Evolutionary conservation across 2,329 filamentous ascomycete species (phyloP), one percentile per base, ranked within the genome.

Genomic region (Paecilomyces sp.): DNA sequence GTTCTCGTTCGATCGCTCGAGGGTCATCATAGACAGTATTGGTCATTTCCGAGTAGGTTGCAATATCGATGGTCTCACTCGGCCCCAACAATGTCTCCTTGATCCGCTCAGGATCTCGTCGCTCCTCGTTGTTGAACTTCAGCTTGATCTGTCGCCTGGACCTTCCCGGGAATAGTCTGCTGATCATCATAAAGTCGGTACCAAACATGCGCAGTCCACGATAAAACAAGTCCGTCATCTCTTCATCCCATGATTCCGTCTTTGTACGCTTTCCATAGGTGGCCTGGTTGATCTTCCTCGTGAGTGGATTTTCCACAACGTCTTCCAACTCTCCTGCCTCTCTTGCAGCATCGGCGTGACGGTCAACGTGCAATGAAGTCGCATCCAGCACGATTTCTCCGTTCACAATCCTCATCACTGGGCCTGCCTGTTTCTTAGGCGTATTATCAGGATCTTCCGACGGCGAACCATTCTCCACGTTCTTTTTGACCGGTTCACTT

Each of bases 111-210:
- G 83, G 80, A 65, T 86, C 77, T 4, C 79, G 72, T 25, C 81
- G 79, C 68, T 88, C 84, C 70, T 88, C 85, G 41, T 82, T 82
- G 30, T 79, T 80, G 72, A 86, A 88, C 65, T 88, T 88, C 15
- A 80, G 70, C 70, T 88, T 88, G 65, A 88, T 83, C 66, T 84
- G 80, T n/a, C 80, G 78, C n/a, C 85, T 77, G 9, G 81, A 83
- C 54, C 80, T 77, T 11, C 81, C 81, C 0, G 83, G 82, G 64
- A 88, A 87, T 74, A 88, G 78, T 61, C 83, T 83, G 65, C 80
- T 82, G 64, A 88, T 85, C 72, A 87, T 83, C 72, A 81, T 80
- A 65, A 88, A 88, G 67, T 88, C 85, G 0, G 84, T 88, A 36
- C 85, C 85, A 65, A 86, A 88, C 76, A 84, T 84, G 22, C 79